These are phyloP conservation scores for Cryptococcus floricola DNA, from an alignment of 1,284 basidiomycete genomes.

Conservation along the genomic window DNA sequence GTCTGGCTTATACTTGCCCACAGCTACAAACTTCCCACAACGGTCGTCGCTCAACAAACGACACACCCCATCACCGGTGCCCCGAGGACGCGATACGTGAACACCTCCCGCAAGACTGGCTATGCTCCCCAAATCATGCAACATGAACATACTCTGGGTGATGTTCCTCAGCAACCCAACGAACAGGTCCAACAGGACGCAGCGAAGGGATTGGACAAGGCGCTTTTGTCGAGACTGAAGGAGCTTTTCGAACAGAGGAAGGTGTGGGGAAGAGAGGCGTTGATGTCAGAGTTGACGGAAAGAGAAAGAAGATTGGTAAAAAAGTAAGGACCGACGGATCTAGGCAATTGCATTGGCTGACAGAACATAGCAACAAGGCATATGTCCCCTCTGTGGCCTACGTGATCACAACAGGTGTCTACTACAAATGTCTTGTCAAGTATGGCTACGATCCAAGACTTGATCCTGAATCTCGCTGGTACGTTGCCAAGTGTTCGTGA, in stretches of 20 bases:
- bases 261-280: conserved; percentile 58
- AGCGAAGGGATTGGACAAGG: conserved; percentile 56
- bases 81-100: conserved; percentile 29
- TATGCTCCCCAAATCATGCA: conserved; percentile 23
- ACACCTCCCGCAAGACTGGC: conserved; percentile 25
- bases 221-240: conserved; percentile 59
- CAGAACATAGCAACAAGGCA: conserved; percentile 47
- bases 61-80: conserved; percentile 33
- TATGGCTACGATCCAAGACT: conserved; percentile 85
- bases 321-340: not conserved
- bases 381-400: conserved; percentile 58
- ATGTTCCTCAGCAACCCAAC: conserved; percentile 64
- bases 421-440: conserved; percentile 80
- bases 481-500: conserved; percentile 17
- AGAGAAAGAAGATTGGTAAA: conserved; percentile 58
- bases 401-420: conserved; percentile 88
- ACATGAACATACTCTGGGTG: conserved; percentile 17
- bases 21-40: conserved; percentile 24
- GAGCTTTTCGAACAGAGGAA: conserved; percentile 62
- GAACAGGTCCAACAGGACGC: conserved; percentile 50
- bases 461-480: conserved; percentile 70
- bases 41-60: conserved; percentile 26
- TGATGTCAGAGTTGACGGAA: conserved; percentile 49
- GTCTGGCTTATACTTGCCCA: not conserved
- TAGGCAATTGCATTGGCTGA: not conserved